Evolutionary conservation across 495 filamentous ascomycete genomes (phyloP).

Genomic region (Pyronema domesticum): DNA sequence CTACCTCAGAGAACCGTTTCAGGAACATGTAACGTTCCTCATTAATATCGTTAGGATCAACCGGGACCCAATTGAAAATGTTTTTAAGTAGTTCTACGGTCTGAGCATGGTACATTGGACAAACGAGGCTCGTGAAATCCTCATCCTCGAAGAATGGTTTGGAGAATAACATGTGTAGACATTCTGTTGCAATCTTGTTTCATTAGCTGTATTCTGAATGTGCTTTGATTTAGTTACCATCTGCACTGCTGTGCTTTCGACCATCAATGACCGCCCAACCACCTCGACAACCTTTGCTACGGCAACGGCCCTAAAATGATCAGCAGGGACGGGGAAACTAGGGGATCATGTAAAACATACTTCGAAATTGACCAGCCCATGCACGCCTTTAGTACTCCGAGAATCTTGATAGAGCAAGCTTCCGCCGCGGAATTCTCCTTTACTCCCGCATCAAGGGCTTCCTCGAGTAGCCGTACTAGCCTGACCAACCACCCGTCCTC

Average conservation of each 20-base stretch:
- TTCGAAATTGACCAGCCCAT: conserved; percentile 69
- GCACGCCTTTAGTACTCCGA: conserved; percentile 56
- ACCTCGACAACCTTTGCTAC: conserved; percentile 49
- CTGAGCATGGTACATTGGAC: conserved; percentile 55
- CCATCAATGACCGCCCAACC: conserved; percentile 58
- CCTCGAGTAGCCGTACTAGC: conserved; percentile 52
- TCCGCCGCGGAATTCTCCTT: conserved; percentile 45
- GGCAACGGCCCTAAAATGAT: conserved; percentile 40
- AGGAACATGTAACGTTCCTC: conserved; percentile 80
- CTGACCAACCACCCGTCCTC: conserved; percentile 74
- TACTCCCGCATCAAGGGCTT: conserved; percentile 48
- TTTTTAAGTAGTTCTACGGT: conserved; percentile 53
- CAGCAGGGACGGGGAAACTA: background rate
- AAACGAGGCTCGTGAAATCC: conserved; percentile 61
- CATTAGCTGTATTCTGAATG: conserved; percentile 28
- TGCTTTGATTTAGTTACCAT: conserved; percentile 29
- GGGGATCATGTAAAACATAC: conserved; percentile 9
- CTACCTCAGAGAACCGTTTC: conserved; percentile 85
- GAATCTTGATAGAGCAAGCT: conserved; percentile 50
- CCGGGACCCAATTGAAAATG: conserved; percentile 65
- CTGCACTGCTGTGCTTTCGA: conserved; percentile 53
- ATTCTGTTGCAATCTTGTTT: conserved; percentile 60
- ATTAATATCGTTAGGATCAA: conserved; percentile 62
- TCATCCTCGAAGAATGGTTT: conserved; percentile 55
- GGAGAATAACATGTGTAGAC: conserved; percentile 63